Base-by-base conservation (phyloP, 192 early-diverging fungal species). In the Umbelopsis ramanniana region DNA sequence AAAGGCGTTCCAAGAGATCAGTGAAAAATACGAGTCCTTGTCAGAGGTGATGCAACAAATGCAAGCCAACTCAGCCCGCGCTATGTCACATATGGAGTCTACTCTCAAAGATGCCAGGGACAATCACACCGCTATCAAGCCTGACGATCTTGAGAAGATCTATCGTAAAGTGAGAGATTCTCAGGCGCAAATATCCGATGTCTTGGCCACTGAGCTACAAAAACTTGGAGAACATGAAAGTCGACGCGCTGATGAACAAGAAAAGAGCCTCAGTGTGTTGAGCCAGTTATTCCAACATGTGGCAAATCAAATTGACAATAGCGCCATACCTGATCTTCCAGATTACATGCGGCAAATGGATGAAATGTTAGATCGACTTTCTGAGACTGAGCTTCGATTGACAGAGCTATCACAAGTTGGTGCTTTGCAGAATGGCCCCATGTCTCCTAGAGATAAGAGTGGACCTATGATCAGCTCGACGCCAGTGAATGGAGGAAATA, bases 221-320 rank as follows among this genome's bases (percentile, higher is more conserved):
- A 63, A 71, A 15, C n/a, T 79, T 4, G 55, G 35, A 24, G 50
- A 74, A 4, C 35, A 33, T 33, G 66, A 74, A 9, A 38, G 53
- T 21, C 43, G 68, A 60, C 67, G 71, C 26, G 60, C 48, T 3
- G 54, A 71, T n/a, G 75, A 76, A 17, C 60, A 71, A 29, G 72
- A 72, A 21, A 74, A 72, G 46, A 71, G 73, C 14, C 45, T 74
- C 23, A 70, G 71, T 21, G 70, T 69, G 6, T 66, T 74, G 47
- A 73, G 70, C 7, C 73, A 79, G 10, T 54, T 69, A 0, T 71
- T 79, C 52, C 77, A 79, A 29, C 70, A 74, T 38, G 66, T 79
- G 15, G 45, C 63, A 12, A 50, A 72, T 17, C 69, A 74, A 37
- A 69, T 79, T 24, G 69, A 74, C 24, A 52, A 71, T 11, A 68